Conservation (phyloP, 108 stramenopile genomes). For the Fragilaria crotonensis region DNA sequence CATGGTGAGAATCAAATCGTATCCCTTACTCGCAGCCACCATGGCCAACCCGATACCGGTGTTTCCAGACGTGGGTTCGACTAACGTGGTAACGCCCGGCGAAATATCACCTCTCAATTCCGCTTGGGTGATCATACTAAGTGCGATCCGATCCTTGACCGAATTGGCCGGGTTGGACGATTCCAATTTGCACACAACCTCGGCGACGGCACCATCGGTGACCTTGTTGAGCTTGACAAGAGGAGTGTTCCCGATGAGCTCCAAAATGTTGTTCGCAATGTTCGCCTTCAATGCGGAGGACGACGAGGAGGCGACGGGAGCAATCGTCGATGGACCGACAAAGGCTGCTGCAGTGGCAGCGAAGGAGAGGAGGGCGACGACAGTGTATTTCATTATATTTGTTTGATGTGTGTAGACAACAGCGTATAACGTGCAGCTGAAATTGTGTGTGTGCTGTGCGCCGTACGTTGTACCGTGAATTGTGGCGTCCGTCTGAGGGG, state of each 20-base stretch:
- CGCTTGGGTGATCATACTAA: constrained; percentile 76
- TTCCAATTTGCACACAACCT: constrained; percentile 83
- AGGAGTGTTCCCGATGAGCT: constrained; percentile 82
- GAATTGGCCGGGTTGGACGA: constrained; percentile 73
- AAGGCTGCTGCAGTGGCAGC: too few relatives aligned
- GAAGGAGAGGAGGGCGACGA: too few relatives aligned
- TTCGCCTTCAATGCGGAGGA: constrained; percentile 21
- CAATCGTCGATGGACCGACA: too few relatives aligned
- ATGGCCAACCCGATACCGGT: constrained; percentile 88
- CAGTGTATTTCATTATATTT: too few relatives aligned
- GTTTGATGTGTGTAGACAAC: too few relatives aligned
- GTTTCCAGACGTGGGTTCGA: constrained; percentile 89
- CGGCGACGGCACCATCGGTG: constrained; percentile 51
- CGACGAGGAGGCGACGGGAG: background rate
- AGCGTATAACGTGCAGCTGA: too few relatives aligned
- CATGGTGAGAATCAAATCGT: constrained; percentile 83
- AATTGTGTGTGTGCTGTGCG: too few relatives aligned
- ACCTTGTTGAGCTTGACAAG: constrained; percentile 64
- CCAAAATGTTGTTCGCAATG: constrained; percentile 76
- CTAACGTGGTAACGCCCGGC: constrained; percentile 66
- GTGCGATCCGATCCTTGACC: constrained; percentile 86
- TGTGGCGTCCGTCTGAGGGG: too few relatives aligned
- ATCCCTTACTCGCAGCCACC: constrained; percentile 84
- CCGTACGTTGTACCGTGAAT: too few relatives aligned
- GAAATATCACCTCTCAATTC: constrained; percentile 77